phyloP scores from a whole-genome alignment of 208 protist genomes.

The Leishmania guyanensis region DNA sequence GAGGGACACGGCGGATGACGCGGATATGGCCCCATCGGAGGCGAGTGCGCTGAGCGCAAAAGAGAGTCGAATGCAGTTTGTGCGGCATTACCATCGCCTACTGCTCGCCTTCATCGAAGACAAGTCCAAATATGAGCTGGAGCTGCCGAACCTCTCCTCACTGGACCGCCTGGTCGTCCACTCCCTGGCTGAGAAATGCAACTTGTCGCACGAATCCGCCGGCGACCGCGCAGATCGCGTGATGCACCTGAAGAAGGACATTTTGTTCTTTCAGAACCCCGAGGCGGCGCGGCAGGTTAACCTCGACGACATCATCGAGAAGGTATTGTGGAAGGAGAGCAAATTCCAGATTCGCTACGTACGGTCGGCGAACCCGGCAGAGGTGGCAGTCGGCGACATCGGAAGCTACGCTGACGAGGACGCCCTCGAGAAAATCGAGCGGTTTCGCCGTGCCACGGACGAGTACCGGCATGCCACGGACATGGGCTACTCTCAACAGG shows the following conservation, averaged over 20 bases:
- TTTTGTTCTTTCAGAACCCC: conserved; percentile 77
- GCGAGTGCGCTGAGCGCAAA: conserved; percentile 46
- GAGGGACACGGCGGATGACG: conserved; percentile 7
- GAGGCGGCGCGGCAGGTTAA: conserved; percentile 51
- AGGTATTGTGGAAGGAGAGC: conserved; percentile 58
- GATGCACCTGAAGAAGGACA: conserved; percentile 84
- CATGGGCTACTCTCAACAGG: conserved; percentile 82
- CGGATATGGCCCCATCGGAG: not conserved
- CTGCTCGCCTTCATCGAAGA: conserved; percentile 80
- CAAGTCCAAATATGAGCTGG: conserved; percentile 69
- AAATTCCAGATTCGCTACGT: conserved; percentile 69
- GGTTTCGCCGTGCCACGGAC: conserved; percentile 72
- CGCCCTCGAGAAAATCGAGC: conserved; percentile 53
- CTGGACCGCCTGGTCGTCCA: conserved; percentile 86
- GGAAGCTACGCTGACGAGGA: conserved; percentile 83
- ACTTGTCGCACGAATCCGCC: conserved; percentile 76
- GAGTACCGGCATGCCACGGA: conserved; percentile 83
- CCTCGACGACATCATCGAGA: conserved; percentile 56
- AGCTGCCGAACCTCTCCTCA: conserved; percentile 65
- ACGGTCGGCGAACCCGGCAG: conserved; percentile 34
- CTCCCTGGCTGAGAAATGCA: conserved; percentile 81
- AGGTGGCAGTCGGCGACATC: conserved; percentile 49
- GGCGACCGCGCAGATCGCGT: conserved; percentile 49
- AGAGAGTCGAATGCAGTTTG: conserved; percentile 69
- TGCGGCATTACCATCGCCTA: conserved; percentile 67